Conservation (phyloP, 768 basidiomycete genomes). For the Trametes elegans region DNA sequence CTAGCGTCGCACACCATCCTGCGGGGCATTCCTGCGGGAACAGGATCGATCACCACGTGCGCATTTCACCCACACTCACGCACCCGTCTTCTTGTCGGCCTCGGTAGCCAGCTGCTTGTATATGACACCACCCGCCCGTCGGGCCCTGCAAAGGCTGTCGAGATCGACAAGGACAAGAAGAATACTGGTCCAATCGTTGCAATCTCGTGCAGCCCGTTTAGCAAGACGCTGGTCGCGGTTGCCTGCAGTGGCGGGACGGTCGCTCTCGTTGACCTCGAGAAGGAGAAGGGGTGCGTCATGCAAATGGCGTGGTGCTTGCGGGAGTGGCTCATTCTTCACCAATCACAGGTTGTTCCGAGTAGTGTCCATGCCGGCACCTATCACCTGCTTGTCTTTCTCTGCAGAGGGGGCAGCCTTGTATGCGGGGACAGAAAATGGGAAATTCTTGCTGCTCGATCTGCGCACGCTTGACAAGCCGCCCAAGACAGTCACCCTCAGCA, state of each 20-base stretch:
- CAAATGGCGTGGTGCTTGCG: not conserved
- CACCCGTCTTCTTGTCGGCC: constrained; percentile 56
- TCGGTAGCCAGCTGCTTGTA: constrained; percentile 51
- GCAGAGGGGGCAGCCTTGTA: constrained; percentile 67
- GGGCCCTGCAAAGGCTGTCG: constrained; percentile 50
- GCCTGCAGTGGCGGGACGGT: constrained; percentile 55
- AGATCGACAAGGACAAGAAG: constrained; percentile 40
- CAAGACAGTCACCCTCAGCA: constrained; percentile 49
- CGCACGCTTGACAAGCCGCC: constrained; percentile 67
- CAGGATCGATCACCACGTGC: constrained; percentile 40
- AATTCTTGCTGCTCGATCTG: constrained; percentile 60
- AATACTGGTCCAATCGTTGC: constrained; percentile 49
- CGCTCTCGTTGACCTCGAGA: constrained; percentile 67
- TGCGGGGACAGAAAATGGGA: constrained; percentile 62
- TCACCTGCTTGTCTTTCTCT: constrained; percentile 68
- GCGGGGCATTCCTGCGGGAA: constrained; percentile 44
- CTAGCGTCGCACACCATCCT: constrained; percentile 53
- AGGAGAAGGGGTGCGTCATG: constrained; percentile 58
- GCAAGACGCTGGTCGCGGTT: constrained; percentile 66
- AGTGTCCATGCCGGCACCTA: constrained; percentile 46
- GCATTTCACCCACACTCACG: constrained; percentile 63
- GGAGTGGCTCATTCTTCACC: not conserved
- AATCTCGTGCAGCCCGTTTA: constrained; percentile 69
- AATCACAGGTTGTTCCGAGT: constrained; percentile 54
- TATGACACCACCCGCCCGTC: constrained; percentile 64